A percentile compares a stretch with the other conserved stretches of the same genome.
Evolutionary conservation across 1,284 basidiomycete species (phyloP).

Genomic region (Naganishia sp.): DNA sequence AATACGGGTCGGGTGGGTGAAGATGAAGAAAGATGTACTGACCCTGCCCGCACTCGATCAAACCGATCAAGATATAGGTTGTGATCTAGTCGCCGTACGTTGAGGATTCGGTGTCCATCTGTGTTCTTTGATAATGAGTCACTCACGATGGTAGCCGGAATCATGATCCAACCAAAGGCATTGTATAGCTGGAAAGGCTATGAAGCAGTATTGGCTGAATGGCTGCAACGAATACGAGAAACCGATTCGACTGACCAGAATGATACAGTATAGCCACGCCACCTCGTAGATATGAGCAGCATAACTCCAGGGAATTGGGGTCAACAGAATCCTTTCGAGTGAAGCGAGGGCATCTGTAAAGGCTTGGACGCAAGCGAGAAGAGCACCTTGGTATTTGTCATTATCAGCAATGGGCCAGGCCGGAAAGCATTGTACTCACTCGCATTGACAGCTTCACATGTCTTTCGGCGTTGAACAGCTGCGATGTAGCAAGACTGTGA

Average conservation of each 20-base stretch:
- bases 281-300: constrained; percentile 54
- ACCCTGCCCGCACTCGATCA: constrained; percentile 44
- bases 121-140: constrained; percentile 1
- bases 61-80: constrained; percentile 52
- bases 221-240: not conserved
- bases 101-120: constrained; percentile 3
- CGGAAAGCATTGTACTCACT: constrained; percentile 41
- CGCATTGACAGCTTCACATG: constrained; percentile 65
- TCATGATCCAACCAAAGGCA: constrained; percentile 65
- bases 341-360: constrained; percentile 69
- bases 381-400: constrained; percentile 55
- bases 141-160: constrained; percentile 57
- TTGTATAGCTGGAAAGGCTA: constrained; percentile 69
- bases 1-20: constrained; percentile 33
- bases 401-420: not conserved
- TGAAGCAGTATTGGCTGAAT: not conserved
- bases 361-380: constrained; percentile 60
- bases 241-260: constrained; percentile 53
- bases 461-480: constrained; percentile 63
- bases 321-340: constrained; percentile 73
- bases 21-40: constrained; percentile 33
- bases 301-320: constrained; percentile 75
- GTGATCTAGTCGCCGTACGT: constrained; percentile 36
- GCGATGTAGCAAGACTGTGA: constrained; percentile 66
- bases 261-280: constrained; percentile 48